phyloP scores from a whole-genome alignment of 768 basidiomycete genomes.

The Tricholomella constricta region DNA sequence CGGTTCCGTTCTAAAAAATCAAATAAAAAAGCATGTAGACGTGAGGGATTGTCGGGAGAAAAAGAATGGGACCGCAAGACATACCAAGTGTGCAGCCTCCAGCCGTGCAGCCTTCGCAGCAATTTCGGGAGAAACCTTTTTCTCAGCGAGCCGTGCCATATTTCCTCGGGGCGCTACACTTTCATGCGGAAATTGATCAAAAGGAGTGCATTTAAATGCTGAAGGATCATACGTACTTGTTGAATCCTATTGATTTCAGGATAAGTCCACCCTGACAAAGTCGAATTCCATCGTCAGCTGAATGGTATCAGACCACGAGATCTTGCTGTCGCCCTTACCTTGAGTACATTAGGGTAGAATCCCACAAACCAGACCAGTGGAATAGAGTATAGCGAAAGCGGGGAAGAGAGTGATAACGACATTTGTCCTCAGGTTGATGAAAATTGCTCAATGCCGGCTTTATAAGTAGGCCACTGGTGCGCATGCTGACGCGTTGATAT shows the following conservation, averaged over 20 bases:
- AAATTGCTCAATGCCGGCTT: too few species aligned
- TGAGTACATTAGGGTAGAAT: conserved; percentile 33
- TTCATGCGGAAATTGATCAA: neutral
- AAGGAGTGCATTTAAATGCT: neutral
- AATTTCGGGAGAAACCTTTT: conserved; percentile 17
- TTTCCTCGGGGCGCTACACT: conserved; percentile 23
- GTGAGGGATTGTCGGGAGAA: neutral
- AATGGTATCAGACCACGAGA: neutral
- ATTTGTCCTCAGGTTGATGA: neutral
- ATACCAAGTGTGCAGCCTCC: conserved; percentile 24
- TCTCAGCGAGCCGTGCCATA: conserved; percentile 16
- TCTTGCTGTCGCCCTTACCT: conserved; percentile 22
- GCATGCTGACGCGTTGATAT: too few species aligned
- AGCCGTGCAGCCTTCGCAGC: conserved; percentile 19
- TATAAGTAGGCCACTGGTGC: too few species aligned
- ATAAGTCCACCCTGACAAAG: neutral
- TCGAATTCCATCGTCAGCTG: too few species aligned
- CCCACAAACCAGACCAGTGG: conserved; percentile 36
- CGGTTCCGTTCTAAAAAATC: conserved; percentile 28
- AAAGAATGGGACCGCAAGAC: conserved; percentile 1
- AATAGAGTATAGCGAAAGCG: conserved; percentile 39
- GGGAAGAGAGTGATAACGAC: conserved; percentile 16
- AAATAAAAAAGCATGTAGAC: too few species aligned
- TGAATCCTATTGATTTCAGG: conserved; percentile 16
- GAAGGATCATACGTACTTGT: conserved; percentile 18